Conservation (phyloP, 2,329 filamentous ascomycete species). For the Penicillium sp. region DNA sequence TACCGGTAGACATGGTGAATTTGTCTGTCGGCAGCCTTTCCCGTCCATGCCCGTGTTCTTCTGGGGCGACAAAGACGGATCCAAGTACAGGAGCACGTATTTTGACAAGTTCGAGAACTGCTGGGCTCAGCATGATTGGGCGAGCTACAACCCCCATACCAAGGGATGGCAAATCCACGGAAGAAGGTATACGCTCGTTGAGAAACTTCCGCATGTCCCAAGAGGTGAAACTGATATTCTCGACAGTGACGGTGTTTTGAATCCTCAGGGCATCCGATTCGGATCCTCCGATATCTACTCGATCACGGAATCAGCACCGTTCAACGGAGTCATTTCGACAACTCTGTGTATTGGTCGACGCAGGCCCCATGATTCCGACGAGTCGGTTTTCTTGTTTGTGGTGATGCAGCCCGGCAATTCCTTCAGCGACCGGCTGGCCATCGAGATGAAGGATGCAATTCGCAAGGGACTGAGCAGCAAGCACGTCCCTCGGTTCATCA, state of each 20-base stretch:
- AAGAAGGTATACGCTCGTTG: slow-evolving; percentile 29
- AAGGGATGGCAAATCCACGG: slow-evolving; percentile 46
- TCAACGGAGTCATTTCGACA: slow-evolving; percentile 26
- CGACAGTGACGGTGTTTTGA: slow-evolving; percentile 46
- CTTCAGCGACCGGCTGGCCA: slow-evolving; percentile 8
- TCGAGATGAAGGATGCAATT: slow-evolving; percentile 15
- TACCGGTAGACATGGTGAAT: slow-evolving; percentile 37
- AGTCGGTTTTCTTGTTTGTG: slow-evolving; percentile 16
- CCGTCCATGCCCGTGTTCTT: slow-evolving; percentile 49
- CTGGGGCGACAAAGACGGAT: slow-evolving; percentile 43
- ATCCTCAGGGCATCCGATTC: slow-evolving; percentile 50
- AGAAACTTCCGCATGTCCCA: background rate
- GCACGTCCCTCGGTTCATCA: slow-evolving; percentile 19
- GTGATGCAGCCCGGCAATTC: slow-evolving; percentile 10
- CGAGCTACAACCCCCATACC: slow-evolving; percentile 43
- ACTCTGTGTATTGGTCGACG: slow-evolving; percentile 17
- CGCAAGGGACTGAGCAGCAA: slow-evolving; percentile 17
- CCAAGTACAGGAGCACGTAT: slow-evolving; percentile 46
- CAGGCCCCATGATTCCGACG: slow-evolving; percentile 7
- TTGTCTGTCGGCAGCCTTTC: slow-evolving; percentile 48
- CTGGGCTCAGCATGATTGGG: slow-evolving; percentile 47
- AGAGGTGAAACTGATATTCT: background rate
- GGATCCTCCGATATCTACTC: slow-evolving; percentile 49
- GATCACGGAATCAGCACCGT: slow-evolving; percentile 45
- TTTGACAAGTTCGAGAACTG: slow-evolving; percentile 45